A percentile compares a stretch with the other conserved stretches of the same genome.
These are phyloP conservation scores for Cutaneotrichosporon sp. DNA, from an alignment of 1,284 basidiomycete species.

Conservation along the genomic window DNA sequence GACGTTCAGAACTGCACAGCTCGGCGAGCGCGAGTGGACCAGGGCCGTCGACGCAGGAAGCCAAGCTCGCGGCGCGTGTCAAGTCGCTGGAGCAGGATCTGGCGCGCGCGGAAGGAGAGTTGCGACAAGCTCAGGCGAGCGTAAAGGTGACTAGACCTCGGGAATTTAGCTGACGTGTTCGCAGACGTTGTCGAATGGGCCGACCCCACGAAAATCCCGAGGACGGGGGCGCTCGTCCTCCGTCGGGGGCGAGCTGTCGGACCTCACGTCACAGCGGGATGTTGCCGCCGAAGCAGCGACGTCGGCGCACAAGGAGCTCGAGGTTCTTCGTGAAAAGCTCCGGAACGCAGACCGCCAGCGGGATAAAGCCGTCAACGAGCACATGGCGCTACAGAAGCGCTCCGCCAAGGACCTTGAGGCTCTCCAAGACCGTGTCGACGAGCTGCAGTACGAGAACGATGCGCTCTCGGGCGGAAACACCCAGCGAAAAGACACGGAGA, in stretches of 20 bases:
- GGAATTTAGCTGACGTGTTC: background rate
- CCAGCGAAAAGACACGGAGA: conserved; percentile 18
- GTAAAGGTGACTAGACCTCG: conserved; percentile 18
- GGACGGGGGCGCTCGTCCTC: conserved; percentile 24
- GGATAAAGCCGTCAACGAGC: conserved; percentile 45
- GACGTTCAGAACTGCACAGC: conserved; percentile 13
- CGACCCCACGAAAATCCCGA: background rate
- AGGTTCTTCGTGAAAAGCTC: conserved; percentile 19
- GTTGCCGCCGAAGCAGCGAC: conserved; percentile 5
- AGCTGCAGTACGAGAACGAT: conserved; percentile 41
- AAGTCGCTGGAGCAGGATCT: conserved; percentile 31
- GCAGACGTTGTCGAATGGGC: background rate
- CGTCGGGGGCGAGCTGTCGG: conserved; percentile 21
- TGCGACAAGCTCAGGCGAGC: conserved; percentile 14
- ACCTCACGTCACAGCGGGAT: conserved; percentile 24
- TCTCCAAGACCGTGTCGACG: conserved; percentile 36
- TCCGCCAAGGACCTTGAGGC: conserved; percentile 31
- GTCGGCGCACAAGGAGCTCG: conserved; percentile 14
- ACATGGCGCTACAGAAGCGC: conserved; percentile 38
- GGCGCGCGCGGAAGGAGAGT: conserved; percentile 23
- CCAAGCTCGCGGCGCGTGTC: conserved; percentile 21
- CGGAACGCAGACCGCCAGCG: conserved; percentile 14
- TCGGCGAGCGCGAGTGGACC: background rate
- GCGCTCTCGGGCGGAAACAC: conserved; percentile 15
- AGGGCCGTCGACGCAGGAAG: conserved; percentile 4